A percentile compares a stretch with the other conserved stretches of the same genome.
Conservation (phyloP, 352 stramenopile genomes). For the Phytopythium vexans region DNA sequence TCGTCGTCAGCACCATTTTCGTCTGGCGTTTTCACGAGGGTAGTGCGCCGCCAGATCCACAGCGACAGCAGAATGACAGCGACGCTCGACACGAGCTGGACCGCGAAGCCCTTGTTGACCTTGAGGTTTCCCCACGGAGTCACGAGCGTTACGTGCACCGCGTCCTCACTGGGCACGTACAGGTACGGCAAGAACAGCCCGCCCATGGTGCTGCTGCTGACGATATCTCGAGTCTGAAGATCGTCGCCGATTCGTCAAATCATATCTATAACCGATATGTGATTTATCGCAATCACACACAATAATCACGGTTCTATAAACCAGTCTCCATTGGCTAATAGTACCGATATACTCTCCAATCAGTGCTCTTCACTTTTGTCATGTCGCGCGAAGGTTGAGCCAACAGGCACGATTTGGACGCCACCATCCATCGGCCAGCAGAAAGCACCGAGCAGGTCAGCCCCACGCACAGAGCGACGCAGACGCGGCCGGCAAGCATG, state of each 20-base stretch:
- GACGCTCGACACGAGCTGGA: constrained; percentile 34
- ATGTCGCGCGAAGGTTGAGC: constrained; percentile 17
- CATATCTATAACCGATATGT: background rate
- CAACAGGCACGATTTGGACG: background rate
- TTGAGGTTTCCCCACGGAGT: constrained; percentile 65
- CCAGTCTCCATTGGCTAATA: too few relatives aligned
- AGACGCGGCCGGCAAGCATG: constrained; percentile 28
- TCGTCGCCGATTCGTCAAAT: background rate
- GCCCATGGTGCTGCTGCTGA: background rate
- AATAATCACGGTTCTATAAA: too few relatives aligned
- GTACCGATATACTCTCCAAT: too few relatives aligned
- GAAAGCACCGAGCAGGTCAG: constrained; percentile 9
- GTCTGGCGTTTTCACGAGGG: constrained; percentile 23
- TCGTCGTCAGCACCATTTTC: constrained; percentile 7
- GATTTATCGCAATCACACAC: background rate
- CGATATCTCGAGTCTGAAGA: background rate
- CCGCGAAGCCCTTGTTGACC: constrained; percentile 43
- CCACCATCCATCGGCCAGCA: constrained; percentile 21
- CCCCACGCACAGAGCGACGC: background rate
- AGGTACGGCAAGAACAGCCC: constrained; percentile 68
- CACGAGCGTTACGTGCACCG: constrained; percentile 63
- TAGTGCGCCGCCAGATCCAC: constrained; percentile 30
- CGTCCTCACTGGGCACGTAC: constrained; percentile 57
- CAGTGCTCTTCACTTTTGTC: too few relatives aligned
- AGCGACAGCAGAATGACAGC: constrained; percentile 32